Conservation (phyloP, 1,284 basidiomycete species). For the Moesziomyces parantarcticus region DNA sequence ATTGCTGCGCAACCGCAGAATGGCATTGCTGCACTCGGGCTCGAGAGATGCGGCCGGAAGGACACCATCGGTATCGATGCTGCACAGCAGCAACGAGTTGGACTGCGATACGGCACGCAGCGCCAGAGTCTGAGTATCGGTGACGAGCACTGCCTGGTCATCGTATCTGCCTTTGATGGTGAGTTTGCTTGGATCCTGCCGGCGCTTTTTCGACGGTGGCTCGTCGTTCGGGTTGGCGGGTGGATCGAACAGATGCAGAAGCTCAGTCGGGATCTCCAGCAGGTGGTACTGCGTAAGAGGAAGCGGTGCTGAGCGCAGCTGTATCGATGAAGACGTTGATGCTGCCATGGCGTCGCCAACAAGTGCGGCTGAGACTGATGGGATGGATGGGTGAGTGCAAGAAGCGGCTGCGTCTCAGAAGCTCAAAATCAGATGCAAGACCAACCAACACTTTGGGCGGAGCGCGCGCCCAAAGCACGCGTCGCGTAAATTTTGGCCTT, state of each 20-base stretch:
- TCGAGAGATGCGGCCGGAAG: not conserved
- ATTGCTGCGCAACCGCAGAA: conserved; percentile 50
- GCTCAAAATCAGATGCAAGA: conserved; percentile 7
- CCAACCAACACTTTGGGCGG: conserved; percentile 6
- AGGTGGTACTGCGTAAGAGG: conserved; percentile 43
- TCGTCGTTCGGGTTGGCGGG: conserved; percentile 15
- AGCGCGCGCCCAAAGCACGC: conserved; percentile 21
- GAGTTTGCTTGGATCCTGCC: conserved; percentile 26
- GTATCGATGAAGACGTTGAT: conserved; percentile 19
- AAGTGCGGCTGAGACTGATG: not conserved
- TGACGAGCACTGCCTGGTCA: conserved; percentile 63
- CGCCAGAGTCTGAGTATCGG: conserved; percentile 51
- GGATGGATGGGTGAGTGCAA: not conserved
- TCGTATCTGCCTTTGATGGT: conserved; percentile 60
- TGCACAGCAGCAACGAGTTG: conserved; percentile 61
- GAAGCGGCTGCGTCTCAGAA: not conserved
- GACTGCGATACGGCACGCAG: conserved; percentile 61
- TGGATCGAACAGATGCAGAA: conserved; percentile 41
- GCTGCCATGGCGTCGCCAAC: conserved; percentile 6
- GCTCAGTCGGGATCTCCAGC: conserved; percentile 53
- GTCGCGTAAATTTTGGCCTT: conserved; percentile 26
- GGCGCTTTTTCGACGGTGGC: conserved; percentile 33
- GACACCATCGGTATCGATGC: conserved; percentile 22
- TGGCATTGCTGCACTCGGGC: conserved; percentile 10
- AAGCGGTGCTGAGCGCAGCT: conserved; percentile 26